Evolutionary conservation across 1,284 basidiomycete species (phyloP).

Genomic region (Irpex sp.): DNA sequence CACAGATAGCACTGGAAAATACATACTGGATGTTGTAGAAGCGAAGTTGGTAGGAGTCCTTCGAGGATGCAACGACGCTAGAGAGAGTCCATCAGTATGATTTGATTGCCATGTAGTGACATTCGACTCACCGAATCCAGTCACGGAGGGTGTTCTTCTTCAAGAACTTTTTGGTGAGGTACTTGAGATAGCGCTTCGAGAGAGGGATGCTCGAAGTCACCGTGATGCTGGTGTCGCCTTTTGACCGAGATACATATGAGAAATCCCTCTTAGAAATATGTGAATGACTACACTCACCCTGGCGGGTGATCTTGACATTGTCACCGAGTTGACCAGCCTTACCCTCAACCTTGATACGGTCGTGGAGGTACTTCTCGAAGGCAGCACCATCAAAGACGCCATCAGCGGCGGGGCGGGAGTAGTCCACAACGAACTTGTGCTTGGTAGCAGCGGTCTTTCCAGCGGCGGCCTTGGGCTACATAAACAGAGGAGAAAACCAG

Average conservation of each 20-base stretch:
- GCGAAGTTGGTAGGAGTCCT: conserved; percentile 86
- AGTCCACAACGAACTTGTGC: conserved; percentile 95
- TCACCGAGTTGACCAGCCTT: conserved; percentile 88
- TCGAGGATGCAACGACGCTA: conserved; percentile 84
- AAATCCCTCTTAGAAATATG: neutral
- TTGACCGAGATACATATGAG: neutral
- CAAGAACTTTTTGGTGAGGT: conserved; percentile 94
- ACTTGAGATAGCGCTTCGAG: conserved; percentile 92
- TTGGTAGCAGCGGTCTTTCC: conserved; percentile 67
- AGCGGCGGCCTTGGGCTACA: conserved; percentile 66
- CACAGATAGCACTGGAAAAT: neutral
- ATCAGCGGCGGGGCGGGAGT: conserved; percentile 88
- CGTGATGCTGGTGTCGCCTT: conserved; percentile 74
- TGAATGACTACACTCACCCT: conserved; percentile 51
- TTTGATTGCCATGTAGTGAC: neutral
- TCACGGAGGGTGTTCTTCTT: conserved; percentile 87
- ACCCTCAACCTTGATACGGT: conserved; percentile 84
- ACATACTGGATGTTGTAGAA: conserved; percentile 95
- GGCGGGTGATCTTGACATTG: conserved; percentile 75
- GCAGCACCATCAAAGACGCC: conserved; percentile 89
- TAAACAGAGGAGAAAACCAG: conserved; percentile 32
- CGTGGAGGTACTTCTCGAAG: conserved; percentile 93
- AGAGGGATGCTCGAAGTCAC: conserved; percentile 82
- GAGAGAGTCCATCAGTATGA: neutral
- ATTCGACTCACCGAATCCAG: conserved; percentile 71